Evolutionary conservation across 805 yeast species (phyloP), one percentile per base, ranked within the genome.

Genomic region (Nakazawaea anatomiae): DNA sequence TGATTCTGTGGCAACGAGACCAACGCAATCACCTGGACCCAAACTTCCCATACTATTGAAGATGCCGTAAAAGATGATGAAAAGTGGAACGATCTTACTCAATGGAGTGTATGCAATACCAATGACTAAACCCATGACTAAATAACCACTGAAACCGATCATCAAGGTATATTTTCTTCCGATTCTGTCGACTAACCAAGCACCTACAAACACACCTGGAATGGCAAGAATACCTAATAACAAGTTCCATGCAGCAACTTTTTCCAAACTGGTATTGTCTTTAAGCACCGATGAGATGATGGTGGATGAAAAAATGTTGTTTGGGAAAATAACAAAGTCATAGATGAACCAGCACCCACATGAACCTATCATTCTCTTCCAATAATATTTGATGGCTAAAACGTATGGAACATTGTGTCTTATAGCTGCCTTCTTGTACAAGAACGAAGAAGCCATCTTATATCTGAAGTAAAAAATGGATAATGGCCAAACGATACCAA

Each of bases 21-120:
- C 92, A 73, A 86, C 69, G 74, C 78, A 79, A 61, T 85, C 77
- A 54, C 94, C 94, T 3, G 94, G 94, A 1, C 94, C 94, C 57
- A 84, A 70, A 66, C 85, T 86, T 59, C 91, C 90, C 57, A 73
- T 65, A 12, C 82, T 76, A 71, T 78, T 80, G 82, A 87, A 81
- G 27, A 86, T 65, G 32, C 91, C 92, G 64, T 85, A 87, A 62
- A 87, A 80, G 42, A 87, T 72, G 53, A 87, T 76, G 64, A 87
- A 87, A 36, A 85, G 69, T 6, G 85, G 80, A 14, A 79, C 72
- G 52, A 83, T 84, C 41, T 78, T 76, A 34, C 68, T 66, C 52
- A 87, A 66, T 60, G 80, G 73, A 18, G 76, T 74, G 60, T 76
- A 83, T 3, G 83, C 81, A 56, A 81, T 76, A 41, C 89, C 87